Conservation (phyloP, 192 early-diverging fungal genomes). For the Coemansia sp. region DNA sequence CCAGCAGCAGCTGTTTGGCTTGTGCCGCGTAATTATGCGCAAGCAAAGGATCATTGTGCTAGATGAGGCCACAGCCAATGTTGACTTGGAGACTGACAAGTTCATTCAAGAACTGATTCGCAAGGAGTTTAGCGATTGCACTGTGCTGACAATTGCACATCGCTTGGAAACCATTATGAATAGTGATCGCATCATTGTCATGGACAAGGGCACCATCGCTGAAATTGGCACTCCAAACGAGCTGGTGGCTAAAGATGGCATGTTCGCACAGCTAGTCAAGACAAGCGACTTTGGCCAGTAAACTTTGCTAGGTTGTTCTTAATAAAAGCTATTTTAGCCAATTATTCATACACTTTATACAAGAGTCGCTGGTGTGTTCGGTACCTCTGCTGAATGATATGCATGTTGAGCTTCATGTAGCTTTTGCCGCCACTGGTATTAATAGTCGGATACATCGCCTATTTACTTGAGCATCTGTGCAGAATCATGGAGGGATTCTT, state of each 20-base stretch:
- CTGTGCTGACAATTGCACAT: conserved; percentile 68
- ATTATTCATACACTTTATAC: neutral
- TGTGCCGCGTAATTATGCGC: too few relatives aligned
- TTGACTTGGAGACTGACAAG: conserved; percentile 49
- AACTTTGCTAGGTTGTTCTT: neutral
- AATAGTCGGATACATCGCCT: neutral
- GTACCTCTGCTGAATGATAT: neutral
- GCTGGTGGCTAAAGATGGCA: conserved; percentile 49
- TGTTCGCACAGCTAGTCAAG: conserved; percentile 23
- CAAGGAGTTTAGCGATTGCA: conserved; percentile 53
- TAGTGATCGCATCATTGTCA: conserved; percentile 70
- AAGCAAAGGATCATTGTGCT: conserved; percentile 59
- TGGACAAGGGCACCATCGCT: conserved; percentile 64
- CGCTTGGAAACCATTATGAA: conserved; percentile 66
- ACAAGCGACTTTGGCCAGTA: conserved; percentile 20
- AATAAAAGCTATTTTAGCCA: neutral
- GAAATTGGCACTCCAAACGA: conserved; percentile 63
- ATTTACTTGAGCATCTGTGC: neutral
- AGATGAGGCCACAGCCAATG: conserved; percentile 68
- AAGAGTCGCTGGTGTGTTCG: neutral
- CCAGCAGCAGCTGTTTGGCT: conserved; percentile 63
- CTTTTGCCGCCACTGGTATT: neutral
- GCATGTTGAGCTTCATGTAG: neutral
- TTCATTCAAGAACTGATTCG: too few relatives aligned
- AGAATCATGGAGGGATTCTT: neutral